Conservation (phyloP, 495 filamentous ascomycete genomes). For the Gamarada debralockiae region DNA sequence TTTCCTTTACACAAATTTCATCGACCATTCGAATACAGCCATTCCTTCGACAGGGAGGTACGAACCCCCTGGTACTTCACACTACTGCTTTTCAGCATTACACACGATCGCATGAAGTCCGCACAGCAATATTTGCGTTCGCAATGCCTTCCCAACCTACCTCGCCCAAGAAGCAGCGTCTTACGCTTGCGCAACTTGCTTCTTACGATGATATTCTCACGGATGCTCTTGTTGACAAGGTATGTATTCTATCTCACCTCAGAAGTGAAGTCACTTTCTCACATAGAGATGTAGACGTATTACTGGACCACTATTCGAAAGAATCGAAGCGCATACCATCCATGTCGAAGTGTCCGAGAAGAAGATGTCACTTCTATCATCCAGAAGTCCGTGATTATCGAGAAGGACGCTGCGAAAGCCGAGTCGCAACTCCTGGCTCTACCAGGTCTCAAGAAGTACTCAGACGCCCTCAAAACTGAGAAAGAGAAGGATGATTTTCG, state of each 20-base stretch:
- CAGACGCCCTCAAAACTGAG: constrained; percentile 58
- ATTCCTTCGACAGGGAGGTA: background rate
- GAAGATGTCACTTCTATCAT: constrained; percentile 78
- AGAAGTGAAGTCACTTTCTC: constrained; percentile 3
- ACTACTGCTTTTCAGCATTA: constrained; percentile 16
- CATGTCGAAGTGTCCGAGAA: constrained; percentile 75
- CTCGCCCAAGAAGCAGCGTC: constrained; percentile 23
- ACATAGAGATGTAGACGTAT: constrained; percentile 58
- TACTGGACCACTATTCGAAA: constrained; percentile 97
- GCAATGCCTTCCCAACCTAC: constrained; percentile 15
- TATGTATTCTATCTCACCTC: constrained; percentile 42
- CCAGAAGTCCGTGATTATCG: constrained; percentile 69
- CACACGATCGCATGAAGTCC: background rate
- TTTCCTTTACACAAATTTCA: no score
- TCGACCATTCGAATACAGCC: background rate
- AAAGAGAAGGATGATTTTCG: constrained; percentile 86
- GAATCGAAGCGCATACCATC: constrained; percentile 82
- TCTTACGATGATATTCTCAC: constrained; percentile 96
- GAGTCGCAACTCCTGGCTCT: constrained; percentile 69
- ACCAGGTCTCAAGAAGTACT: constrained; percentile 68
- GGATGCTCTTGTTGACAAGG: constrained; percentile 92
- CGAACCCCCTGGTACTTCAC: background rate
- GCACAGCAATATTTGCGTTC: background rate
- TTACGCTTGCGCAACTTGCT: constrained; percentile 82
- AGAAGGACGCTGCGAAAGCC: constrained; percentile 64